Evolutionary conservation across 495 filamentous ascomycete species (phyloP).

Genomic region (Podospora comata): DNA sequence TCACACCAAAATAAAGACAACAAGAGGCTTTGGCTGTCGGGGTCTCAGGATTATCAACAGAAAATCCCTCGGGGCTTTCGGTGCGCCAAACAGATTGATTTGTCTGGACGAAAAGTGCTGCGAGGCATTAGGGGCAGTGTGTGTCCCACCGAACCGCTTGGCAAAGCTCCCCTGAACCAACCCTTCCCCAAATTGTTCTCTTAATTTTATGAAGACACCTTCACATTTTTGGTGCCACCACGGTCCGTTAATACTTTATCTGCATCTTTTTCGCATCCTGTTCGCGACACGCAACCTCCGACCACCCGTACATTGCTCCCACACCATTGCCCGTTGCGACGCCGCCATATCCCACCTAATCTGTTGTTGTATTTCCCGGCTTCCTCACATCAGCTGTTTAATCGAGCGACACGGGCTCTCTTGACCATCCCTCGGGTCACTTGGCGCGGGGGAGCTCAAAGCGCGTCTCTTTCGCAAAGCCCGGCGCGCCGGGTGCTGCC

Average conservation of each 20-base stretch:
- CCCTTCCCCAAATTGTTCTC: slow-evolving; percentile 27
- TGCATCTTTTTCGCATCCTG: not conserved
- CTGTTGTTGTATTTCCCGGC: not conserved
- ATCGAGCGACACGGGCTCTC: not conserved
- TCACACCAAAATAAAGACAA: not conserved
- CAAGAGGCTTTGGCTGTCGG: not conserved
- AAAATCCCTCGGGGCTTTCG: not conserved
- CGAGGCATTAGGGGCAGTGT: not conserved
- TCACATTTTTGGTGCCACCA: slow-evolving; percentile 30
- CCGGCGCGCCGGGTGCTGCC: not conserved
- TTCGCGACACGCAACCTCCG: not conserved
- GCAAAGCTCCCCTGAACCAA: slow-evolving; percentile 23
- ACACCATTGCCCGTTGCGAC: not conserved
- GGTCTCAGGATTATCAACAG: not conserved
- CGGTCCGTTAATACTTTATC: not conserved
- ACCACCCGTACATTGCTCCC: not conserved
- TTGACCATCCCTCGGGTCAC: not conserved
- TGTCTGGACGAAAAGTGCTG: slow-evolving; percentile 3
- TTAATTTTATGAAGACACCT: slow-evolving; percentile 30
- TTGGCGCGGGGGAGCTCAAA: not conserved
- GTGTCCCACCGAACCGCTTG: slow-evolving; percentile 7
- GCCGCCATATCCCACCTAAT: not conserved
- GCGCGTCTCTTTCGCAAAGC: not conserved
- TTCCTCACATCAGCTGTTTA: not conserved
- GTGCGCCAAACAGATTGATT: slow-evolving; percentile 4